A percentile compares a stretch with the other conserved stretches of the same genome.
Conservation (phyloP, 2,329 filamentous ascomycete species). For the Aspergillus cejpii region DNA sequence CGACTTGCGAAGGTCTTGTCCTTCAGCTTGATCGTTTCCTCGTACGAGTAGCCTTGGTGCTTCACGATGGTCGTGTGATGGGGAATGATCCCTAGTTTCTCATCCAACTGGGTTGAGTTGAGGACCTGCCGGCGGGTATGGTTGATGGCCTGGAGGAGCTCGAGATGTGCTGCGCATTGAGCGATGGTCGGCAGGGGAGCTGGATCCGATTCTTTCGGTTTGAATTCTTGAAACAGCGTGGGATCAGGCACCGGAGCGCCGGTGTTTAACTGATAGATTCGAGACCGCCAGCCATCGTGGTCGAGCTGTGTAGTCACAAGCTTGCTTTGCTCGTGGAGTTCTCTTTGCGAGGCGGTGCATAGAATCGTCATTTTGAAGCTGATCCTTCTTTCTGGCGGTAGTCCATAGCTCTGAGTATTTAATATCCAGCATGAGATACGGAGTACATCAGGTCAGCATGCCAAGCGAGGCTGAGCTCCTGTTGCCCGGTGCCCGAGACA, state of each 20-base stretch:
- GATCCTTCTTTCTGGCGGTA: too few species aligned
- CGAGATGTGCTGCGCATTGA: conserved; percentile 14
- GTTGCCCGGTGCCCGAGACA: too few species aligned
- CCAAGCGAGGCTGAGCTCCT: too few species aligned
- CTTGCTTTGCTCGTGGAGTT: background rate
- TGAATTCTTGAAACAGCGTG: background rate
- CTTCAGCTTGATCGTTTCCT: background rate
- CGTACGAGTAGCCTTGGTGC: background rate
- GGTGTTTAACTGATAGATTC: background rate
- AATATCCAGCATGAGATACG: too few species aligned
- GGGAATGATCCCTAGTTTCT: too few species aligned
- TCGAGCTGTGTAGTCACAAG: background rate
- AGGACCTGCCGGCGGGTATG: conserved; percentile 6
- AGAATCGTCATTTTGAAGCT: background rate
- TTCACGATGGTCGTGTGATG: conserved; percentile 4
- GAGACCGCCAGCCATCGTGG: too few species aligned
- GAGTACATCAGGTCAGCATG: too few species aligned
- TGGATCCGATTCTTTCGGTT: background rate
- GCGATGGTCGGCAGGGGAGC: conserved; percentile 4
- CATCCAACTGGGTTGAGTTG: conserved; percentile 7
- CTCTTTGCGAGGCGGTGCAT: background rate
- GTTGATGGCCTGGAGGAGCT: conserved; percentile 14
- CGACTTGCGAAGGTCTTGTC: background rate
- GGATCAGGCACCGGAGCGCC: background rate
- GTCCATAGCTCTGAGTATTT: too few species aligned